Conservation (phyloP, 2,329 filamentous ascomycete species). For the Talaromyces piceae region DNA sequence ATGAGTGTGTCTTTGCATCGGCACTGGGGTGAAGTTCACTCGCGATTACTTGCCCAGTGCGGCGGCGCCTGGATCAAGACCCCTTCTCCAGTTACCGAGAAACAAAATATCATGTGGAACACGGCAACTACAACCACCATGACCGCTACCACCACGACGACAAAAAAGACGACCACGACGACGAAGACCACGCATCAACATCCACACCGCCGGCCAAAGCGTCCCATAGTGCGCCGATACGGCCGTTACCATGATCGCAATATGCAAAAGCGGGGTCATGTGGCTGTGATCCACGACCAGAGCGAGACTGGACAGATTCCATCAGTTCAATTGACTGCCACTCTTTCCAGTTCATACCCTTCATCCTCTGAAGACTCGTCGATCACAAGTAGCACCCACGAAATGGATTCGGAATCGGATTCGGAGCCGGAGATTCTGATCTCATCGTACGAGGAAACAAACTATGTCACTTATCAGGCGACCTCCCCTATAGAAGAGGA, state of each 20-base stretch:
- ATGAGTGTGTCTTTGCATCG: conserved; percentile 56
- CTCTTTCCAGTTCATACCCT: conserved; percentile 2
- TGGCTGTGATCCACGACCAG: not conserved
- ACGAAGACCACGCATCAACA: conserved; percentile 4
- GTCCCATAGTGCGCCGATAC: conserved; percentile 8
- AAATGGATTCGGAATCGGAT: conserved; percentile 38
- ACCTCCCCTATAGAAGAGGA: conserved; percentile 43
- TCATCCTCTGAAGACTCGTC: conserved; percentile 5
- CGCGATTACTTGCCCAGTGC: conserved; percentile 43
- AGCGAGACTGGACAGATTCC: not conserved
- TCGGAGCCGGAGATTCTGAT: conserved; percentile 33
- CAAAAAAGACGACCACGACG: not conserved
- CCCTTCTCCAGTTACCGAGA: conserved; percentile 22
- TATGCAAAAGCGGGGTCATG: not conserved
- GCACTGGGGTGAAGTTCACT: conserved; percentile 62
- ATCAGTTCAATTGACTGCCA: not conserved
- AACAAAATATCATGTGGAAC: conserved; percentile 23
- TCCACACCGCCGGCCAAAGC: not conserved
- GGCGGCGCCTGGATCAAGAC: conserved; percentile 44
- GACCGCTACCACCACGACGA: not conserved
- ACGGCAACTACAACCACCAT: conserved; percentile 44
- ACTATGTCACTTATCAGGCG: conserved; percentile 32
- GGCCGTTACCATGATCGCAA: conserved; percentile 9
- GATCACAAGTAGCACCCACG: not conserved
- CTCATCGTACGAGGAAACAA: conserved; percentile 23